Evolutionary conservation across 192 early-diverging fungal species (phyloP).

Genomic region (Coemansia sp.): DNA sequence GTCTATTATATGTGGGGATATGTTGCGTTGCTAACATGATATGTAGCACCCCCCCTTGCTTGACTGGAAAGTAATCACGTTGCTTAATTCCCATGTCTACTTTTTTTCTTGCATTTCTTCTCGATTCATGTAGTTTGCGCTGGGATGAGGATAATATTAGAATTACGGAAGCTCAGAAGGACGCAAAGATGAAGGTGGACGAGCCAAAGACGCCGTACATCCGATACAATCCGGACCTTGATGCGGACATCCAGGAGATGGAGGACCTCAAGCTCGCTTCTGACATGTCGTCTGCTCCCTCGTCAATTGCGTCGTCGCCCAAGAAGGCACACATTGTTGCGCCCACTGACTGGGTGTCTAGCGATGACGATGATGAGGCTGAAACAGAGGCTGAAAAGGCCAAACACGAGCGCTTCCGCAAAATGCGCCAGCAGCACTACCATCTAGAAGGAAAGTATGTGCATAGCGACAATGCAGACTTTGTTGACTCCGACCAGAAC

Average conservation of each 20-base stretch:
- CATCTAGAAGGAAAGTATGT: constrained; percentile 59
- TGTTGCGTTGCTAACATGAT: no score
- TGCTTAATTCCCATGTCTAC: no score
- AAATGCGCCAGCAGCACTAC: constrained; percentile 83
- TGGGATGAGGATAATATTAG: constrained; percentile 96
- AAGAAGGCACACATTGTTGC: constrained; percentile 52
- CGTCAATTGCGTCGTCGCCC: constrained; percentile 59
- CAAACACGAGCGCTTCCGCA: constrained; percentile 72
- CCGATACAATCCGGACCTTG: constrained; percentile 82
- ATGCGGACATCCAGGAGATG: constrained; percentile 58
- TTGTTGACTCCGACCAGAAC: constrained; percentile 56
- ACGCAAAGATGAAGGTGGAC: constrained; percentile 92
- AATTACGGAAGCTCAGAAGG: constrained; percentile 87
- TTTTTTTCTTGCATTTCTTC: background rate
- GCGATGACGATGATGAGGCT: constrained; percentile 41
- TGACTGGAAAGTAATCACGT: no score
- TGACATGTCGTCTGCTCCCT: constrained; percentile 34
- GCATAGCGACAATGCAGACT: constrained; percentile 44
- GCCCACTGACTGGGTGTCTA: constrained; percentile 39
- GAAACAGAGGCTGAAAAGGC: constrained; percentile 50
- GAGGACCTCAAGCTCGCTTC: constrained; percentile 45
- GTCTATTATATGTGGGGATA: no score
- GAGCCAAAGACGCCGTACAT: constrained; percentile 97
- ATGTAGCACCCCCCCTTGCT: no score
- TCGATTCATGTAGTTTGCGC: constrained; percentile 61